Conservation (phyloP, 2,329 filamentous ascomycete species). For the Botrytis galanthina region DNA sequence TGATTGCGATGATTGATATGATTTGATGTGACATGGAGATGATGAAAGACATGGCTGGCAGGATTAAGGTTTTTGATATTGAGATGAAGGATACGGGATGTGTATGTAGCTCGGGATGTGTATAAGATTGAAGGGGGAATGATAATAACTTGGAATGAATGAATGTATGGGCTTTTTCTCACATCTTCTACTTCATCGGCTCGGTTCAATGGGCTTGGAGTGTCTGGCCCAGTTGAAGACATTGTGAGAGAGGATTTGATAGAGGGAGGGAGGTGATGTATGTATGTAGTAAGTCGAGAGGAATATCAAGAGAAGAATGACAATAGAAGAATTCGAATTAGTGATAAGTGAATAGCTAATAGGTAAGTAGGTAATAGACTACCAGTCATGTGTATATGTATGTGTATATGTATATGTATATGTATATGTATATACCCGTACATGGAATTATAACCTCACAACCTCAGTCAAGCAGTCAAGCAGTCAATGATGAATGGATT, state of each 20-base stretch:
- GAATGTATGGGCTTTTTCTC: conserved; percentile 32
- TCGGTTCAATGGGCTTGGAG: conserved; percentile 35
- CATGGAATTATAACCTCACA: not conserved
- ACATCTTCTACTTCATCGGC: conserved; percentile 49
- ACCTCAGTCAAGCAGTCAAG: no score
- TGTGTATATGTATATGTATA: not conserved
- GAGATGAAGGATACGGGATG: not conserved
- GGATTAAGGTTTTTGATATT: conserved; percentile 1
- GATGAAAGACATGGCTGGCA: not conserved
- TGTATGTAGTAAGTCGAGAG: no score
- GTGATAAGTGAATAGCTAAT: no score
- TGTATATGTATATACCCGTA: not conserved
- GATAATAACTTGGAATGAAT: not conserved
- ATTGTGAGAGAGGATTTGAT: not conserved
- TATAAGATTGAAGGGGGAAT: not conserved
- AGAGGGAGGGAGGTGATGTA: no score
- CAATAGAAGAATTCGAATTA: not conserved
- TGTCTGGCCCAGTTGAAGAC: conserved; percentile 10
- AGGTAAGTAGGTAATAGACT: no score
- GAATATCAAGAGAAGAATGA: no score
- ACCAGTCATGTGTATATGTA: no score
- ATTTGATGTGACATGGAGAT: not conserved
- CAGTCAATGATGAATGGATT: not conserved
- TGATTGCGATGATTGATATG: not conserved
- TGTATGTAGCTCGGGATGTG: not conserved